Evolutionary conservation across 371 early-diverging fungal species (phyloP), one percentile per base, ranked within the genome.

Genomic region (Actinomortierella wolfii): DNA sequence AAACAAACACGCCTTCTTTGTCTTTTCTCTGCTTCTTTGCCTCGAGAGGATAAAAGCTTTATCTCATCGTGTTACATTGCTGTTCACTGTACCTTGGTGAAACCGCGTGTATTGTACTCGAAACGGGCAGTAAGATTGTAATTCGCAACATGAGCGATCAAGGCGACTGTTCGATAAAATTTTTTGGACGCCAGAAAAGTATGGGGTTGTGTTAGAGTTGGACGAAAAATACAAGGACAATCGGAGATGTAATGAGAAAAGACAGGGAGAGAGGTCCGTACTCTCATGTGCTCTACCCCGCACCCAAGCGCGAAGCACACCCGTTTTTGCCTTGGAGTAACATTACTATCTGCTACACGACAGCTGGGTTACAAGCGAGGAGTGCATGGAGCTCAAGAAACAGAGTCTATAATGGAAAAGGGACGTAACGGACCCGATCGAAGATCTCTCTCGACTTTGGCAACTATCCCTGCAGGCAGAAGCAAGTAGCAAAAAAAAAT

Each of bases 61-160:
- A 11, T 6, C 11, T 11, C 34, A 34, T 34, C 7, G 34, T 34
- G 11, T 4, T 6, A 4, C 34, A 34, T 34, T 40, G 15, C 57
- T n/a, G 40, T 24, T 49, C 45, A 5, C 1, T 54, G 2, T 58
- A 79, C 79, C 78, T 80, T 79, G 14, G 81, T 81, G 57, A 82
- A 76, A 44, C 49, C 29, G 20, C 73, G 66, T 17, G 81, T 81
- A 40, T 69, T 61, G 63, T 81, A 69, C 58, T 82, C 83, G 18
- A 76, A 47, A 25, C 76, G 79, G 1, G 83, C 83, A 6, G 83
- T 82, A 7, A 66, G 13, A 54, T 82, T 82, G 77, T 82, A 82
- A 68, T 81, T 79, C 52, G 71, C 77, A n/a, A 82, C 83, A 51
- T 82, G 83, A 40, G 77, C 54, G 41, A 76, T 75, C 64, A 82